Evolutionary conservation across 768 basidiomycete species (phyloP).

Genomic region (Suillus alpinus): DNA sequence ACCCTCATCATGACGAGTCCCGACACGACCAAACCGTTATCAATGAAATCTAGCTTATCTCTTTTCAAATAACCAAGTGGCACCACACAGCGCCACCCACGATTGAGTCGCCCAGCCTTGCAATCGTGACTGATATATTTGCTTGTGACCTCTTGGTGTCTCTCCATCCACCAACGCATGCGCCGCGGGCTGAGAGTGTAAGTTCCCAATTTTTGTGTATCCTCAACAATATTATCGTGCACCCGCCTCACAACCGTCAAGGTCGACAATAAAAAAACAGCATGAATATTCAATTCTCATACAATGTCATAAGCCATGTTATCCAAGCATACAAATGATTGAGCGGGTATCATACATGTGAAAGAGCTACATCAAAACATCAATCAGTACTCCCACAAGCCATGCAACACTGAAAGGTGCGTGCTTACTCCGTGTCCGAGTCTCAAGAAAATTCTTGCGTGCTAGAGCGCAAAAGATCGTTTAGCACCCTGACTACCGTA

Average conservation of each 20-base stretch:
- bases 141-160: too few relatives aligned
- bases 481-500: conserved; percentile 65
- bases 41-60: neutral
- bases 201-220: neutral
- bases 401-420: neutral
- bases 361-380: conserved; percentile 13
- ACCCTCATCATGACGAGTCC: neutral
- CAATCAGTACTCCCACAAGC: conserved; percentile 9
- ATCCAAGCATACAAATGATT: conserved; percentile 27
- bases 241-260: neutral
- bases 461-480: conserved; percentile 62
- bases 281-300: conserved; percentile 1
- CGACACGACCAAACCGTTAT: neutral
- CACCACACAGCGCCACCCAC: neutral
- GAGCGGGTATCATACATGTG: conserved; percentile 30
- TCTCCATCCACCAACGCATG: neutral
- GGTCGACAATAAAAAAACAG: neutral
- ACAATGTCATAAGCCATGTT: conserved; percentile 2
- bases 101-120: neutral
- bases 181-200: neutral
- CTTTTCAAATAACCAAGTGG: neutral
- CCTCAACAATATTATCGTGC: neutral
- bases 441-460: conserved; percentile 35
- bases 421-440: conserved; percentile 25
- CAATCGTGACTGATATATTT: too few relatives aligned